Percentiles rank a stretch among this genome's conserved stretches.
These are phyloP conservation scores for Austroboletus eburneus DNA, from an alignment of 768 basidiomycete species.

Conservation along the genomic window DNA sequence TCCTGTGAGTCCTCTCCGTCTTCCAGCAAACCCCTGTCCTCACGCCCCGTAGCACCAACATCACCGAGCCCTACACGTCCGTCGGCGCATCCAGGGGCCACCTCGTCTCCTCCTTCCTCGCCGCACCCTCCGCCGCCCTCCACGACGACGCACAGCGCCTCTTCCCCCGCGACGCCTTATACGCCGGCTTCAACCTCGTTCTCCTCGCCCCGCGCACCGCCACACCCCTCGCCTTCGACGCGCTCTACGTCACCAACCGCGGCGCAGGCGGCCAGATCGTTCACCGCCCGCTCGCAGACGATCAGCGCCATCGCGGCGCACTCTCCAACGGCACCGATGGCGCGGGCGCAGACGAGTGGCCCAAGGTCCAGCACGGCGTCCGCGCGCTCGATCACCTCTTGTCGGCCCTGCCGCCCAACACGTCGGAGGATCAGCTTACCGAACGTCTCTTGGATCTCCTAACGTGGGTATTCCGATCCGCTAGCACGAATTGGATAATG, in stretches of 20 bases:
- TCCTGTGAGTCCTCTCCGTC: slow-evolving; percentile 78
- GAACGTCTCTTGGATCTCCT: slow-evolving; percentile 62
- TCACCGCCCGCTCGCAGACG: slow-evolving; percentile 46
- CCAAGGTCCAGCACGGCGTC: slow-evolving; percentile 64
- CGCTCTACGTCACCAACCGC: slow-evolving; percentile 60
- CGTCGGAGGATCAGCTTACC: slow-evolving; percentile 49
- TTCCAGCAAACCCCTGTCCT: too few species aligned
- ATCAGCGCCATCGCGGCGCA: slow-evolving; percentile 51
- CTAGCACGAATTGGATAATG: too few species aligned
- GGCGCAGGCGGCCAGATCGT: slow-evolving; percentile 63
- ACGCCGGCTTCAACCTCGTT: slow-evolving; percentile 80
- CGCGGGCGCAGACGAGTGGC: slow-evolving; percentile 59
- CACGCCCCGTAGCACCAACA: slow-evolving; percentile 13
- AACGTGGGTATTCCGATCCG: slow-evolving; percentile 47
- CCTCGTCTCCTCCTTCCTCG: slow-evolving; percentile 62
- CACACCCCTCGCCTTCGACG: slow-evolving; percentile 42
- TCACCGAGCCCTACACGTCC: slow-evolving; percentile 21
- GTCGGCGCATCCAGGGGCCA: slow-evolving; percentile 64
- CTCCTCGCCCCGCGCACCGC: slow-evolving; percentile 46
- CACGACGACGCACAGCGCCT: slow-evolving; percentile 47
- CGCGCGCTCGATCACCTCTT: slow-evolving; percentile 43
- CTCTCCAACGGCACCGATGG: slow-evolving; percentile 77
- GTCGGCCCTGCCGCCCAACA: slow-evolving; percentile 30
- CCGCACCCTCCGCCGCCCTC: slow-evolving; percentile 42
- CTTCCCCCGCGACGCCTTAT: slow-evolving; percentile 45